Evolutionary conservation across 2,329 filamentous ascomycete species (phyloP), one percentile per base, ranked within the genome.

Genomic region (Pestalotiopsis sp.): DNA sequence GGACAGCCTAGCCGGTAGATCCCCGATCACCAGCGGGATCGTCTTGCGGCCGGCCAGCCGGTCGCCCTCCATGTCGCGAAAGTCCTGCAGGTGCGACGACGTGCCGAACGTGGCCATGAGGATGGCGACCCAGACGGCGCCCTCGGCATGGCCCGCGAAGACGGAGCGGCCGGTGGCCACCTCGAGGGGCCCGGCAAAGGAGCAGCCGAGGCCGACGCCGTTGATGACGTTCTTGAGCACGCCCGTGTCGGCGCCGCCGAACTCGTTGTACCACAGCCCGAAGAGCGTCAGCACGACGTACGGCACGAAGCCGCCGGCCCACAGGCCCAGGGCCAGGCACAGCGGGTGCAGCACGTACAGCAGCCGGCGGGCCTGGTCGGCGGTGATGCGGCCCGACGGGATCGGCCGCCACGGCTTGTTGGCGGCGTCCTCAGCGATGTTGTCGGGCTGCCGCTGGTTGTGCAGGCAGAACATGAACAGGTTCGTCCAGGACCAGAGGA

Each of bases 361-460:
- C 14, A 59, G 27, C 4, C 4, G 27, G 5, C 65, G 68, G 6
- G 70, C 59, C 31, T 72, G 69, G 14, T 67, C 12, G 12, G 59
- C 14, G 2, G 65, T 72, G 17, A 71, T 27, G 17, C 67, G 65
- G 4, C 65, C 66, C 2, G 72, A 49, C 3, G 70, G 67, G 2
- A 72, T 63, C 4, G 69, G 71, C 2, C 71, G 59, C 71, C 72
- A 74, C 5, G 71, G 71, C 31, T 74, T 74, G 61, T 73, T 74
- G 6, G 70, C 5, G 7, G 39, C 59, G 62, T 74, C 72, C 39
- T 74, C 72, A 0, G 41, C n/a, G 12, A 72, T 68, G 1, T 41
- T 27, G 7, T 17, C 31, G 1, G 59, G 5, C 1, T 67, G 65
- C 1, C 69, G 62, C 61, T 74, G 72, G 25, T 74, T 74, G 31